Evolutionary conservation across 257 asterid genomes (phyloP), one percentile per base, ranked within the genome.

Genomic region (Linaria vulgaris): DNA sequence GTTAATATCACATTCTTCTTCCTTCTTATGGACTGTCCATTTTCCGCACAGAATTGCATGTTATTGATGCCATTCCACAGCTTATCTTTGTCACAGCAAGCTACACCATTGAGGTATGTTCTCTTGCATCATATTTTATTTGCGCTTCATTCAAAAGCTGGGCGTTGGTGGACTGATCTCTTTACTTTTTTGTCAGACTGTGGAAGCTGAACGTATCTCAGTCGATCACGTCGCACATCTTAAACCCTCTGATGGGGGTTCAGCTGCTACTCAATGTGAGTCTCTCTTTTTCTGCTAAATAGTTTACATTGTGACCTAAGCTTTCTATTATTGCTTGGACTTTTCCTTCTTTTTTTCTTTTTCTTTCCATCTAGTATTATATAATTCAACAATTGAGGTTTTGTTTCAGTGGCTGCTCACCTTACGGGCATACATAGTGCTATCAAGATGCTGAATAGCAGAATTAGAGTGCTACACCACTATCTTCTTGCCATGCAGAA

Each of bases 151-250:
- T 51, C 43, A 54, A 72, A 65, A 50, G 8, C 38, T 37, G 22
- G 62, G 59, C 60, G 31, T 66, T 48, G 59, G 30, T 51, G 56
- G 60, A 30, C 17, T 21, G 45, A 46, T 66, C 48, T 60, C 16
- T 11, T 49, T 59, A 13, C 16, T 74, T 62, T 54, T 63, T 76
- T 70, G 15, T n/a, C 37, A 92, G 99, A 92, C 99, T 12, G 99
- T 92, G 51, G 99, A 92, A 83, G 99, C 99, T 61, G 99, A 92
- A 77, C 70, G 97, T 66, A 92, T 92, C 61, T 92, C 99, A 17
- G 97, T 92, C 56, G 99, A 92, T 78, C 99, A 89, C 73, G 97
- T 92, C 25, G 97, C 99, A 41, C 97, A 92, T 77, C 94, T 92
- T 44, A 92, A 92, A 75, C 95, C 96, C 70, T 92, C 99, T 60